These are phyloP conservation scores for Pseudonectria buxi DNA, from an alignment of 2,329 filamentous ascomycete genomes.

Conservation along the genomic window DNA sequence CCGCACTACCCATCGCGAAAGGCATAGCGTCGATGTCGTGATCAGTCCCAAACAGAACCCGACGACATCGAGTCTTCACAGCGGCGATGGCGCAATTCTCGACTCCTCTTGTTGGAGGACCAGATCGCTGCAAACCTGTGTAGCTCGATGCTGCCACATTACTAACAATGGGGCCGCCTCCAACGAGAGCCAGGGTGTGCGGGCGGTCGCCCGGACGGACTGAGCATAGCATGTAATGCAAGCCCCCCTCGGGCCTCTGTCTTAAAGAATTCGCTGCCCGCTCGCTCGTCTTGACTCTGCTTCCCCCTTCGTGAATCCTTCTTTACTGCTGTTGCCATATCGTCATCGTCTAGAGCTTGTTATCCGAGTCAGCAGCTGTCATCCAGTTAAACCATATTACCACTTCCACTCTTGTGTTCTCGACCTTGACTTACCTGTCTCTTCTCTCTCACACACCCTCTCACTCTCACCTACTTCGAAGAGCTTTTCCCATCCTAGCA, in stretches of 20 bases:
- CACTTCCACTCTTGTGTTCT: no score
- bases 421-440: background rate
- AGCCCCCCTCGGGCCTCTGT: conserved; percentile 14
- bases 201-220: conserved; percentile 21
- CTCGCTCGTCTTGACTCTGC: background rate
- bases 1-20: conserved; percentile 35
- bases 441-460: conserved; percentile 6
- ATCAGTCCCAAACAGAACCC: conserved; percentile 33
- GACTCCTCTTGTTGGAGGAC: conserved; percentile 19
- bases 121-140: conserved; percentile 10
- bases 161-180: conserved; percentile 16
- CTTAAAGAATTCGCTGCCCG: conserved; percentile 18
- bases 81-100: conserved; percentile 32
- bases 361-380: no score
- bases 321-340: conserved; percentile 13
- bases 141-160: conserved; percentile 17
- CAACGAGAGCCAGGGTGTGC: conserved; percentile 10
- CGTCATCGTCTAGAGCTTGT: conserved; percentile 6
- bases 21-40: conserved; percentile 48
- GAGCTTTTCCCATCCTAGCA: background rate
- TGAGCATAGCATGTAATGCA: conserved; percentile 22
- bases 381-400: no score
- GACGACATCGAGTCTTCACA: conserved; percentile 21
- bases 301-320: conserved; percentile 15
- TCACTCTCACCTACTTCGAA: conserved; percentile 5